phyloP scores from a whole-genome alignment of 352 stramenopile genomes.

The Thalassiosira mediterranea region DNA sequence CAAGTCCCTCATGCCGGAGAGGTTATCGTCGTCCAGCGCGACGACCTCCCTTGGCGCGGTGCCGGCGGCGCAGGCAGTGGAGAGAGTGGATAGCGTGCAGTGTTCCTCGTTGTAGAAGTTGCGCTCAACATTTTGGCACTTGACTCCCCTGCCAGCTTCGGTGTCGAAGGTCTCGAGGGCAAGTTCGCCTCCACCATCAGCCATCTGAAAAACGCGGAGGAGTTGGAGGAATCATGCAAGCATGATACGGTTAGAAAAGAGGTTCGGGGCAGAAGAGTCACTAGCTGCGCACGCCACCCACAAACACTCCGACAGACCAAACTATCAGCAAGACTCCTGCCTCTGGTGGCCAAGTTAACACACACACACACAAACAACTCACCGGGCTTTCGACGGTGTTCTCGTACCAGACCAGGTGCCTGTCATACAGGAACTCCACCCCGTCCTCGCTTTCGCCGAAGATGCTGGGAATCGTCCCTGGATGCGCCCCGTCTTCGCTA shows the following conservation, averaged over 20 bases:
- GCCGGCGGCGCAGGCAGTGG: conserved; percentile 5
- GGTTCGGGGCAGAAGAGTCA: no score
- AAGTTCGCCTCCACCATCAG: conserved; percentile 23
- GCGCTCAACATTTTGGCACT: conserved; percentile 19
- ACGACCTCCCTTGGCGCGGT: not conserved
- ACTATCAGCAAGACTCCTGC: no score
- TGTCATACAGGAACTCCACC: conserved; percentile 2
- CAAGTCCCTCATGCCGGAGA: conserved; percentile 1
- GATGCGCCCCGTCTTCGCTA: not conserved
- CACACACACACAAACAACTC: not conserved
- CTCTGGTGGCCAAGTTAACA: no score
- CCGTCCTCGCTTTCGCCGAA: conserved; percentile 3
- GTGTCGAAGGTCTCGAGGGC: conserved; percentile 1
- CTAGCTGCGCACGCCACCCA: no score
- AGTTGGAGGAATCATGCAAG: not conserved
- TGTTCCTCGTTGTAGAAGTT: conserved; percentile 18
- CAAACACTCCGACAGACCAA: no score
- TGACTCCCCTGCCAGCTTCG: not conserved
- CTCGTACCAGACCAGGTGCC: conserved; percentile 20
- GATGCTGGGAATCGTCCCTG: conserved; percentile 4
- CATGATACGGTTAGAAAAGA: no score
- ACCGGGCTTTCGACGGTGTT: conserved; percentile 54
- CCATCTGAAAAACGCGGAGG: not conserved
- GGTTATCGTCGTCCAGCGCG: conserved; percentile 1
- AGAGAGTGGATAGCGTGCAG: conserved; percentile 10